Conservation (phyloP, 2,329 filamentous ascomycete species). For the Didymella lethalis region DNA sequence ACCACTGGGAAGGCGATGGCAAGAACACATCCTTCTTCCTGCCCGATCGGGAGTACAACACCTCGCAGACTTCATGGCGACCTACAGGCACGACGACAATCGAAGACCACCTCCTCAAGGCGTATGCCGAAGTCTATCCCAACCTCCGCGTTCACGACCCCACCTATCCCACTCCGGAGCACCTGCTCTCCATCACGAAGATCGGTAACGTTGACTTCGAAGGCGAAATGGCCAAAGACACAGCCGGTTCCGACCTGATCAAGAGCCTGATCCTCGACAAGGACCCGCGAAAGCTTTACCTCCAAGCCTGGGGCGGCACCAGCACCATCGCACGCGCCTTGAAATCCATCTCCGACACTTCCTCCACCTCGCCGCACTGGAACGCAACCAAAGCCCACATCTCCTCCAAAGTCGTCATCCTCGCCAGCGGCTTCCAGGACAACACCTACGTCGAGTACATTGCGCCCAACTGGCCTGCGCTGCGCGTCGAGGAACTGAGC, state of each 20-base stretch:
- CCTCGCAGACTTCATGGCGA: neutral
- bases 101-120: neutral
- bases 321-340: neutral
- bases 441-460: neutral
- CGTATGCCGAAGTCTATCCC: neutral
- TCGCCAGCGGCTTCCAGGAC: neutral
- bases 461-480: neutral
- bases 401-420: neutral
- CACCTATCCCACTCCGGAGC: neutral
- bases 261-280: neutral
- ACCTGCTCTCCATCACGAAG: neutral
- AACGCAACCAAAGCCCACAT: neutral
- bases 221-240: neutral
- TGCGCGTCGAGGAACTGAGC: neutral
- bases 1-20: neutral
- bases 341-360: neutral
- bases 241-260: neutral
- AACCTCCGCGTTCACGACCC: neutral
- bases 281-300: neutral
- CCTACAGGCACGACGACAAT: neutral
- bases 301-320: neutral
- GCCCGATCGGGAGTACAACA: neutral
- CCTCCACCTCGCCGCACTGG: neutral
- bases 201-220: neutral
- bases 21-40: neutral